These are phyloP conservation scores for Dendrobium catenatum DNA, from an alignment of 106 monocot species.

Conservation along the genomic window DNA sequence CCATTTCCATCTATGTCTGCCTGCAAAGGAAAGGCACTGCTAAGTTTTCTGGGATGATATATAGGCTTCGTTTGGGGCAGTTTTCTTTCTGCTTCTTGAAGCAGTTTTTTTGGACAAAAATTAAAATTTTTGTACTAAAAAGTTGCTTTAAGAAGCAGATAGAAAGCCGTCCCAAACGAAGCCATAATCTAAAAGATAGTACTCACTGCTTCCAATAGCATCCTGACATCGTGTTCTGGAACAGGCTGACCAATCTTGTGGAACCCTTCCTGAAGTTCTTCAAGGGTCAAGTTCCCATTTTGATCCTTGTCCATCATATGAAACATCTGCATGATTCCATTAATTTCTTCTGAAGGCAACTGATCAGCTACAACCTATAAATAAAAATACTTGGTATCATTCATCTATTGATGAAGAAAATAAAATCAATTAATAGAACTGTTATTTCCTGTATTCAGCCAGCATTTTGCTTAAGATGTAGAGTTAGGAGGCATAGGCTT, in stretches of 20 bases:
- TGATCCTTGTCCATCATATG: conserved; percentile 67
- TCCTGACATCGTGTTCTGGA: conserved; percentile 44
- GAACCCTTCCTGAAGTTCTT: conserved; percentile 62
- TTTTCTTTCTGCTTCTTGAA: too few species aligned
- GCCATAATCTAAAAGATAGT: background rate
- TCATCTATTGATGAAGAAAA: background rate
- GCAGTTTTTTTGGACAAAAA: too few species aligned
- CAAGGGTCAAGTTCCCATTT: conserved; percentile 57
- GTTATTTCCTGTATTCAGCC: background rate
- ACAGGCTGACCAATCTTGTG: conserved; percentile 42
- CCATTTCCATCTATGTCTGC: conserved; percentile 80
- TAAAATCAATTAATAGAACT: background rate
- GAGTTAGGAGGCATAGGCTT: conserved; percentile 16
- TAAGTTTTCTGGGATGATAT: background rate
- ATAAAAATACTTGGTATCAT: background rate
- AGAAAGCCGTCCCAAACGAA: background rate
- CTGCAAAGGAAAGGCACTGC: conserved; percentile 25
- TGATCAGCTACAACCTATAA: conserved; percentile 51
- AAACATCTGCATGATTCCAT: conserved; percentile 53
- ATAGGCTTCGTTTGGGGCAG: background rate
- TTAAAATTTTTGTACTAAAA: too few species aligned
- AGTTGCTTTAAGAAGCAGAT: too few species aligned
- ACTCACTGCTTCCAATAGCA: conserved; percentile 78
- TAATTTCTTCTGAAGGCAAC: conserved; percentile 45
- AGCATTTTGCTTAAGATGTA: background rate